Evolutionary conservation across 768 basidiomycete genomes (phyloP).

Genomic region (Pisolithus albus): DNA sequence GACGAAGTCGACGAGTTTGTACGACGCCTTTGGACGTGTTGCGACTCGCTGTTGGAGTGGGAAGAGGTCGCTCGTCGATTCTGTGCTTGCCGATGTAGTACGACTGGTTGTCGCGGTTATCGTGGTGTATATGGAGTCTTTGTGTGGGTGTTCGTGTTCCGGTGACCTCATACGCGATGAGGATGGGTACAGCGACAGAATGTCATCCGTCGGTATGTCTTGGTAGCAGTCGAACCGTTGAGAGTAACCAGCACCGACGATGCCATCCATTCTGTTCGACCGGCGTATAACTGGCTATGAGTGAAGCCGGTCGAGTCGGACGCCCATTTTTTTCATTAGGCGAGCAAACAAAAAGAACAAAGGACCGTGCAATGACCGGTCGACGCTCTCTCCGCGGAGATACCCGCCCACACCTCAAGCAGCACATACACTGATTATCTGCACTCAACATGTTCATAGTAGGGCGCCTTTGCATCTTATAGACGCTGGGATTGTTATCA

Average conservation of each 20-base stretch:
- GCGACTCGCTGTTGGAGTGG: slow-evolving; percentile 24
- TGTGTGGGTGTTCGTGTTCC: background rate
- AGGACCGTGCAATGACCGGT: no score
- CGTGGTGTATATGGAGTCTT: slow-evolving; percentile 39
- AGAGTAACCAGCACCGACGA: background rate
- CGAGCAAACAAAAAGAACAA: no score
- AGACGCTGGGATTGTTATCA: no score
- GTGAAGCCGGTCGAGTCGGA: no score
- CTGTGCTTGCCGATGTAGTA: slow-evolving; percentile 47
- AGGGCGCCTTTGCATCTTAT: no score
- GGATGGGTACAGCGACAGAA: background rate
- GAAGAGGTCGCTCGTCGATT: slow-evolving; percentile 30
- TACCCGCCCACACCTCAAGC: no score
- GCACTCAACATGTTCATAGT: no score
- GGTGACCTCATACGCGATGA: background rate
- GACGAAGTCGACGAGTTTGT: slow-evolving; percentile 72
- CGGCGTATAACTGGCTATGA: no score
- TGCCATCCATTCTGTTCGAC: background rate
- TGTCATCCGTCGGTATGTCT: background rate
- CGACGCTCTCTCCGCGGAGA: no score
- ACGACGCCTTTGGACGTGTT: slow-evolving; percentile 53
- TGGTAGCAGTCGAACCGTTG: background rate
- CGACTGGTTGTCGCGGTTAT: slow-evolving; percentile 44
- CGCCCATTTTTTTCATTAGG: no score
- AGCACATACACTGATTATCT: no score